Conservation (phyloP, 306 rosid genomes). For the Glycyrrhiza uralensis region DNA sequence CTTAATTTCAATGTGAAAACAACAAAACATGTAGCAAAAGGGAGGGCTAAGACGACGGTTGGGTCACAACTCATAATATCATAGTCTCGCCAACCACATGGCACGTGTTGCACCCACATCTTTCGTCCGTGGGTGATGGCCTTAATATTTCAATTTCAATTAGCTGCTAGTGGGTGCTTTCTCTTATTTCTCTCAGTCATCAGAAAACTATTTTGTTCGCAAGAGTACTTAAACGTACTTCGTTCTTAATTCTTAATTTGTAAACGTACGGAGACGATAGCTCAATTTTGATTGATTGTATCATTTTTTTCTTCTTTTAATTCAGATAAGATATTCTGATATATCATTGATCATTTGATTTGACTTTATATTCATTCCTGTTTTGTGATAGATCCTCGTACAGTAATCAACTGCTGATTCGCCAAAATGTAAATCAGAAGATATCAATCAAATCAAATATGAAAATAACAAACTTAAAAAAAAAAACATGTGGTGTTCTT, state of each 20-base stretch:
- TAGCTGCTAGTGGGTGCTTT: too few relatives aligned
- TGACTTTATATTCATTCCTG: background rate
- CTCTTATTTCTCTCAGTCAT: background rate
- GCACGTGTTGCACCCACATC: slow-evolving; percentile 2
- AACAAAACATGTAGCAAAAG: background rate
- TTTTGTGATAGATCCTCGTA: background rate
- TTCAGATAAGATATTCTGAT: background rate
- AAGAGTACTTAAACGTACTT: background rate
- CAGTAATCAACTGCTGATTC: background rate
- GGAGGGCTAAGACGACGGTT: background rate
- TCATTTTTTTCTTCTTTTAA: background rate
- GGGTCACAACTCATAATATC: background rate
- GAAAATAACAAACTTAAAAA: too few relatives aligned
- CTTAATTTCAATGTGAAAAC: background rate
- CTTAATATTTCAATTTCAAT: background rate
- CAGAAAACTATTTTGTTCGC: background rate
- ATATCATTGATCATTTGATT: background rate
- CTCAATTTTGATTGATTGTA: background rate
- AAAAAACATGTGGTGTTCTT: too few relatives aligned
- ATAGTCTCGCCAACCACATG: too few relatives aligned
- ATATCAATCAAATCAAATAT: too few relatives aligned
- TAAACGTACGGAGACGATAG: too few relatives aligned
- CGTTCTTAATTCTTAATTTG: too few relatives aligned
- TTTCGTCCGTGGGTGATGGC: background rate
- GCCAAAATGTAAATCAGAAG: too few relatives aligned